phyloP scores from a whole-genome alignment of 2,329 filamentous ascomycete species.

The Pezicula rhizophila region DNA sequence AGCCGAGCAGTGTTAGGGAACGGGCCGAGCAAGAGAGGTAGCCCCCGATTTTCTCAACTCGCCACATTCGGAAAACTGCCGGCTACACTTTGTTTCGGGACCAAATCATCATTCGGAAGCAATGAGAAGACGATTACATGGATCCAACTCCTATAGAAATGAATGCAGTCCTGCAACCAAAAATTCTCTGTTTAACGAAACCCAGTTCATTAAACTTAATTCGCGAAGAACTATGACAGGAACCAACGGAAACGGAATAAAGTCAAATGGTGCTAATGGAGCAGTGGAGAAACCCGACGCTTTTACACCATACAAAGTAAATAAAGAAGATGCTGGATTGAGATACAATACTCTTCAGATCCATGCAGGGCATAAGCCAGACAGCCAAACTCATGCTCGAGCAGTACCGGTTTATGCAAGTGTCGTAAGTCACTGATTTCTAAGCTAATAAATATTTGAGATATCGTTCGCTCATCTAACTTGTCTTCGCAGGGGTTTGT shows the following conservation, averaged over 20 bases:
- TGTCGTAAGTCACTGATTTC: conserved; percentile 41
- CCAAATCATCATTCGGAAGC: no score
- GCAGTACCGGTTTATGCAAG: conserved; percentile 96
- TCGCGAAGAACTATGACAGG: no score
- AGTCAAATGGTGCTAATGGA: background rate
- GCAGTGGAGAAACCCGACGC: background rate
- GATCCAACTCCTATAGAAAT: no score
- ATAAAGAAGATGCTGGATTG: background rate
- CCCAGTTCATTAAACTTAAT: no score
- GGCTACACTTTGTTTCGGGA: no score
- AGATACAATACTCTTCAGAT: background rate
- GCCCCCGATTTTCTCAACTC: background rate
- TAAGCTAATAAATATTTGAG: background rate
- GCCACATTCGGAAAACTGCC: no score
- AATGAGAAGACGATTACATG: no score
- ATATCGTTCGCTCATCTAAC: conserved; percentile 5
- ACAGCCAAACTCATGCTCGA: conserved; percentile 75
- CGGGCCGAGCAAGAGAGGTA: background rate
- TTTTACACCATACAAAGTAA: background rate
- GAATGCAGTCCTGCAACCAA: no score
- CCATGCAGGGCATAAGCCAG: conserved; percentile 62
- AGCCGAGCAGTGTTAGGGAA: background rate
- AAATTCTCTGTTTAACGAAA: no score
- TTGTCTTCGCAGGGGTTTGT: conserved; percentile 61
- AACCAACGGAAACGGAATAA: no score